These are phyloP conservation scores for Fonsecaea multimorphosa DNA, from an alignment of 2,329 filamentous ascomycete genomes.

Conservation along the genomic window DNA sequence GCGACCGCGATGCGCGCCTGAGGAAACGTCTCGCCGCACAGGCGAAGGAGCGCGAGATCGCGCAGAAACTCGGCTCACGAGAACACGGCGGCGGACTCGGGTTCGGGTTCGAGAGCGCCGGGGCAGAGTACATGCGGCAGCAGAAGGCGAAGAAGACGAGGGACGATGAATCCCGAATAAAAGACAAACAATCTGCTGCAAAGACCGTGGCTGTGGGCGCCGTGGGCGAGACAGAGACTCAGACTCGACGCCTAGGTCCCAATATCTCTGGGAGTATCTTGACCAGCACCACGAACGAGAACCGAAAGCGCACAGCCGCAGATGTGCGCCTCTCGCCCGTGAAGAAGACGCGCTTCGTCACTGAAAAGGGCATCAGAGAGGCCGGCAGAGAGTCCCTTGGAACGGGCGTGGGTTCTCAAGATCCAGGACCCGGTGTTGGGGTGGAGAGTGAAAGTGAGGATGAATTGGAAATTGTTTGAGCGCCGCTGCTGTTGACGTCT, in stretches of 20 bases:
- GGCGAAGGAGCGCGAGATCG: conserved; percentile 54
- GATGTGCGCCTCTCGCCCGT: conserved; percentile 50
- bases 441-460: conserved; percentile 60
- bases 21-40: conserved; percentile 52
- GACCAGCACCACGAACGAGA: conserved; percentile 18
- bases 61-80: conserved; percentile 47
- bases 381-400: conserved; percentile 74
- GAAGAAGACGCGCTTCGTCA: conserved; percentile 72
- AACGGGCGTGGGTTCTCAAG: conserved; percentile 52
- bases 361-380: conserved; percentile 76
- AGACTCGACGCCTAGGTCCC: background rate
- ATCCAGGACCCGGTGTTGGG: conserved; percentile 44
- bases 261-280: conserved; percentile 20
- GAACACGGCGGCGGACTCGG: conserved; percentile 22
- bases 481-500: background rate
- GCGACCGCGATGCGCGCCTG: conserved; percentile 51
- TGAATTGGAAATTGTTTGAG: conserved; percentile 41
- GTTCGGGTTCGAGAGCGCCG: conserved; percentile 45
- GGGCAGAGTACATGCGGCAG: conserved; percentile 54
- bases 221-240: conserved; percentile 3
- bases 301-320: conserved; percentile 45
- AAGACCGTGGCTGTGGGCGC: background rate
- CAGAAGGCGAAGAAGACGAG: conserved; percentile 15
- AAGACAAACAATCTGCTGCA: background rate
- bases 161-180: background rate